These are phyloP conservation scores for Colletotrichum euphorbiae DNA, from an alignment of 2,329 filamentous ascomycete species.

Conservation along the genomic window DNA sequence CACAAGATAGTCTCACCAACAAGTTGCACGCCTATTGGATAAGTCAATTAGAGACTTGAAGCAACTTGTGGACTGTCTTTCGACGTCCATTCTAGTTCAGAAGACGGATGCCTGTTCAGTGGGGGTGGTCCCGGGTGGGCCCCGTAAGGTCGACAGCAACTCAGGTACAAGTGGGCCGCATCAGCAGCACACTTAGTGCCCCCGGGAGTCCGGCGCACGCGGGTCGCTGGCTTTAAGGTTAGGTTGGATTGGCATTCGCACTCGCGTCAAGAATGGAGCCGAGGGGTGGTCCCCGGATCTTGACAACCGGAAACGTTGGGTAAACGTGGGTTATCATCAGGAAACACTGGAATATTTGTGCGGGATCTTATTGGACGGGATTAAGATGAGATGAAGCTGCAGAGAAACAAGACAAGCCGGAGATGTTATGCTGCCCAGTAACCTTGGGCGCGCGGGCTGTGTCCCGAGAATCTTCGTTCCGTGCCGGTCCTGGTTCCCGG, in stretches of 20 bases:
- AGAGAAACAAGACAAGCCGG: conserved; percentile 5
- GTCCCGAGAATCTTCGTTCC: background rate
- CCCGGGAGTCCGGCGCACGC: conserved; percentile 10
- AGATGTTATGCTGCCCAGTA: background rate
- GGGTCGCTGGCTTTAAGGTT: conserved; percentile 9
- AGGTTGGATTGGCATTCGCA: conserved; percentile 2
- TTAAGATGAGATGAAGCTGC: conserved; percentile 6
- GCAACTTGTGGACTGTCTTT: background rate
- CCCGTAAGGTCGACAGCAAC: background rate
- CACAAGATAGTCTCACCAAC: background rate
- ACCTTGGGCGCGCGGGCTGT: no score
- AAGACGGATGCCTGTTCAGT: background rate
- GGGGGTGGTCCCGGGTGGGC: conserved; percentile 4
- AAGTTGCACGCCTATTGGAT: background rate
- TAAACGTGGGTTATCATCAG: background rate
- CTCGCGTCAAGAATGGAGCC: background rate
- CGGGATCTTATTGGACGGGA: background rate
- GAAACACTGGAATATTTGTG: background rate
- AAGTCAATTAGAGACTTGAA: background rate
- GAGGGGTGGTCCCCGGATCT: background rate
- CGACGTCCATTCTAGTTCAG: background rate
- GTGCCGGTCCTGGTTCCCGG: background rate
- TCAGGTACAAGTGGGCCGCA: background rate
- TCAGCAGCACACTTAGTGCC: conserved; percentile 27
- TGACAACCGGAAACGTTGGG: background rate